Conservation (phyloP, 2,329 filamentous ascomycete genomes). For the Penicillium sp. region DNA sequence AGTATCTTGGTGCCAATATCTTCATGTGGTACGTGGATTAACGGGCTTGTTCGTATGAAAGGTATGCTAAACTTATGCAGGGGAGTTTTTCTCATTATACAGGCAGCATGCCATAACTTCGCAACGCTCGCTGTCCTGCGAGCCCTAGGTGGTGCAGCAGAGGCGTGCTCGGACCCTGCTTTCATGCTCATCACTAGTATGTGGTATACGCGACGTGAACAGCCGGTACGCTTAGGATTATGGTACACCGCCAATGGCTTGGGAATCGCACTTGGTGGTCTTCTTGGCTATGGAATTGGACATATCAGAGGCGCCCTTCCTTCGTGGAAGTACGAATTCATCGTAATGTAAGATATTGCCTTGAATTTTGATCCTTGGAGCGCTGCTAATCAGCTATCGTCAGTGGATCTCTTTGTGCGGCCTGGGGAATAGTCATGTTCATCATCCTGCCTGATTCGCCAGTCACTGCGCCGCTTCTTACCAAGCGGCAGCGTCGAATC, state of each 20-base stretch:
- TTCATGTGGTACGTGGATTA: slow-evolving; percentile 42
- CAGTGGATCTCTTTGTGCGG: slow-evolving; percentile 46
- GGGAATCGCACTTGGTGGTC: slow-evolving; percentile 51
- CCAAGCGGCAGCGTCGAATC: slow-evolving; percentile 44
- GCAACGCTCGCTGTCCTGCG: slow-evolving; percentile 48
- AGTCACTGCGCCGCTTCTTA: slow-evolving; percentile 46
- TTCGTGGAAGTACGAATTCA: slow-evolving; percentile 60
- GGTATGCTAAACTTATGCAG: slow-evolving; percentile 10
- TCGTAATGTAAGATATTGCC: slow-evolving; percentile 57
- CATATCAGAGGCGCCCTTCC: slow-evolving; percentile 50
- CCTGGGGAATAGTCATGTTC: slow-evolving; percentile 53
- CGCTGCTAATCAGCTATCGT: slow-evolving; percentile 1
- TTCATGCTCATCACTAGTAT: slow-evolving; percentile 59
- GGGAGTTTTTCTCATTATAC: slow-evolving; percentile 45
- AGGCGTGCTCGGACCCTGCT: slow-evolving; percentile 51
- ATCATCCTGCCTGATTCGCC: slow-evolving; percentile 52
- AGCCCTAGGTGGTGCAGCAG: slow-evolving; percentile 49
- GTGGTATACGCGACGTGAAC: slow-evolving; percentile 57
- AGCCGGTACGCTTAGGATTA: slow-evolving; percentile 51
- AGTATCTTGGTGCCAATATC: slow-evolving; percentile 50
- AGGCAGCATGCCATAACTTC: slow-evolving; percentile 49
- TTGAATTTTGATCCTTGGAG: no score
- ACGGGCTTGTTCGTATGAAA: no score
- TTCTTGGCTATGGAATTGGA: slow-evolving; percentile 53
- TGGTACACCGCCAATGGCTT: slow-evolving; percentile 55